phyloP scores from a whole-genome alignment of 495 filamentous ascomycete genomes.

The Penicillium manginii region DNA sequence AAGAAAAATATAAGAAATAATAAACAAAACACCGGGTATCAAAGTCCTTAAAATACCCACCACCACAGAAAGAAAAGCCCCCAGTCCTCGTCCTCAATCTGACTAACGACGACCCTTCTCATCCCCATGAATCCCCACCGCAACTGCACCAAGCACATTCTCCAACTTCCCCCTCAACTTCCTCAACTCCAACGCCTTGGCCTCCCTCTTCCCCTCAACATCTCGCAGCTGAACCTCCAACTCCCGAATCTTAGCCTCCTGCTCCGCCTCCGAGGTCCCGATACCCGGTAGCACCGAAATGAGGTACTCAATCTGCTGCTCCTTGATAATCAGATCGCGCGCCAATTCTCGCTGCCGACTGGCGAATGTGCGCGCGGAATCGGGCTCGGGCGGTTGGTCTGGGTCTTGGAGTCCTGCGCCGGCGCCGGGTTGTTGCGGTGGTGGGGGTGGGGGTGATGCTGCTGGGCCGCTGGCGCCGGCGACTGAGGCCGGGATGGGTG shows the following conservation, averaged over 20 bases:
- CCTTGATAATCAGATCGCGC: constrained; percentile 83
- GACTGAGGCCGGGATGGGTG: constrained; percentile 44
- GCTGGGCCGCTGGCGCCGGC: constrained; percentile 25
- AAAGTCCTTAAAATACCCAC: background rate
- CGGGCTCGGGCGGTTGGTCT: constrained; percentile 48
- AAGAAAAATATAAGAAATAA: background rate
- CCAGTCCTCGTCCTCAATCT: no score
- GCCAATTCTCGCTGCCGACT: constrained; percentile 79
- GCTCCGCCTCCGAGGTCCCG: constrained; percentile 80
- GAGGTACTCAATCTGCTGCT: constrained; percentile 91
- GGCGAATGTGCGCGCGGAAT: constrained; percentile 67
- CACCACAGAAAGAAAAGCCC: no score
- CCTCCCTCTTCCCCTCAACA: constrained; percentile 71
- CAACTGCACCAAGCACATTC: constrained; percentile 51
- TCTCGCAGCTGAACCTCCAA: constrained; percentile 75
- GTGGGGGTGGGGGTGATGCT: constrained; percentile 33
- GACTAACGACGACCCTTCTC: constrained; percentile 13
- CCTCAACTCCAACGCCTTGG: constrained; percentile 73
- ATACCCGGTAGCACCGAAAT: constrained; percentile 86
- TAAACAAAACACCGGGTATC: background rate
- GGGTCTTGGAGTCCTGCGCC: constrained; percentile 29
- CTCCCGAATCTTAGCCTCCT: constrained; percentile 72
- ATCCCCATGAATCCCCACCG: constrained; percentile 43
- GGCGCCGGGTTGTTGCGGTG: constrained; percentile 27
- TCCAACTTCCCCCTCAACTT: constrained; percentile 69